These are phyloP conservation scores for Ustilago hordei DNA, from an alignment of 1,284 basidiomycete species.

Conservation along the genomic window DNA sequence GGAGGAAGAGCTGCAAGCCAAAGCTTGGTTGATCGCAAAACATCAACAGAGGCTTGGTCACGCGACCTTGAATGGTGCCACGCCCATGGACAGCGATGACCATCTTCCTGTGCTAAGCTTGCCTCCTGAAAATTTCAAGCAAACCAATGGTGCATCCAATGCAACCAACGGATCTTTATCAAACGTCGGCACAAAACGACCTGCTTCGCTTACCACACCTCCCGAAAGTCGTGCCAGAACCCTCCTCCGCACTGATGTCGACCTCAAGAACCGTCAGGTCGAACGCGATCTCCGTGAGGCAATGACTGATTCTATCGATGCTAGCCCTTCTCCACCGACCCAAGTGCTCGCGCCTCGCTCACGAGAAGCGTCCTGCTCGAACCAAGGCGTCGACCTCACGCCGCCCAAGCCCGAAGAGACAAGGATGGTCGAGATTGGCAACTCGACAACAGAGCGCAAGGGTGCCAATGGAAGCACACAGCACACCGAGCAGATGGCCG, in stretches of 20 bases:
- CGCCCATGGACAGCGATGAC: conserved; percentile 21
- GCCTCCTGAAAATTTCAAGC: conserved; percentile 29
- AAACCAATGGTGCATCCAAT: not conserved
- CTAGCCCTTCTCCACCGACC: conserved; percentile 9
- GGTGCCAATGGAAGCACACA: not conserved
- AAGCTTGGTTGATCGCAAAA: conserved; percentile 45
- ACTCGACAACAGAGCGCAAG: not conserved
- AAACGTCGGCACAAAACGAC: conserved; percentile 32
- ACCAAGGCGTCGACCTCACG: conserved; percentile 9
- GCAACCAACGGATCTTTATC: not conserved
- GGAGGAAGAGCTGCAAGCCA: conserved; percentile 45
- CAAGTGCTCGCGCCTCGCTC: conserved; percentile 18
- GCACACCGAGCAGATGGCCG: conserved; percentile 12
- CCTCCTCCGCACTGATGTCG: conserved; percentile 23
- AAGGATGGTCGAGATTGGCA: conserved; percentile 31
- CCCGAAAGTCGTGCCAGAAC: conserved; percentile 27
- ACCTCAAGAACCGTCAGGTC: conserved; percentile 12
- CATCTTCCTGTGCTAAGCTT: conserved; percentile 43
- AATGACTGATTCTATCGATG: conserved; percentile 34
- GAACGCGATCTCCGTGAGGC: conserved; percentile 41
- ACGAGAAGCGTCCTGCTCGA: conserved; percentile 20
- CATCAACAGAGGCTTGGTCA: conserved; percentile 10
- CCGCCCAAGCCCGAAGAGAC: conserved; percentile 25
- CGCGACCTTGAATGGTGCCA: not conserved
- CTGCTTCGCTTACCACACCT: conserved; percentile 46